Base-by-base conservation (phyloP, 2,329 filamentous ascomycete genomes). In the Diaporthe ampelina region DNA sequence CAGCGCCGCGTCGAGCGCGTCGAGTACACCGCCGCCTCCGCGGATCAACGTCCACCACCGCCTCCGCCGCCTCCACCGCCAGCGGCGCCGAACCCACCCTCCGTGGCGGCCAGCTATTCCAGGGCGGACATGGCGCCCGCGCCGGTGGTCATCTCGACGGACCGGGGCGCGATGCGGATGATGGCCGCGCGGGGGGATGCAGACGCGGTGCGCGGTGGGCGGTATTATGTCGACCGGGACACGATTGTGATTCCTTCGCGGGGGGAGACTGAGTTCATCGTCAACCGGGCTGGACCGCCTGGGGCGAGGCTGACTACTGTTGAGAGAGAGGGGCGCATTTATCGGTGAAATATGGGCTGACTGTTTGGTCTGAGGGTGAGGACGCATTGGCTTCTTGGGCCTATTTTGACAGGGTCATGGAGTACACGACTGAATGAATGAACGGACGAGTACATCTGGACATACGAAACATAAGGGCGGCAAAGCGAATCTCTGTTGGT, bases 161-260 rank as follows among this genome's bases (percentile, higher is more conserved):
- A 35, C 24, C n/a, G 32, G 21, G 2, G 54, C 54, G n/a, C n/a
- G n/a, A 15, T 52, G n/a, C 24, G 48, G 48, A 2, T 10, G 29
- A 50, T n/a, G 48, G 48, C 21, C 21, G 13, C 13, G n/a, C n/a
- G n/a, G n/a, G n/a, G n/a, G 40, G 40, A 32, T 32, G 29, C 5
- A 13, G 37, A 2, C 15, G 13, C 40, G 3, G 13, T 13, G 40
- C 40, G 13, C 15, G 15, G 13, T 15, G 40, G 48, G 2, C 40
- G 74, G 56, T 74, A 76, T 56, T 74, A 74, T 52, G 69, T 72
- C 19, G 74, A 76, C 19, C 54, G 72, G 4, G 57, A 70, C 29
- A 72, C 57, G 32, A 61, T 76, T 8, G 56, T 76, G 19, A 70
- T 76, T n/a, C 74, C 74, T 11, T 72, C 68, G 32, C 40, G 67